Base-by-base conservation (phyloP, 441 rosid genomes). In the Syzygium syzygioides region DNA sequence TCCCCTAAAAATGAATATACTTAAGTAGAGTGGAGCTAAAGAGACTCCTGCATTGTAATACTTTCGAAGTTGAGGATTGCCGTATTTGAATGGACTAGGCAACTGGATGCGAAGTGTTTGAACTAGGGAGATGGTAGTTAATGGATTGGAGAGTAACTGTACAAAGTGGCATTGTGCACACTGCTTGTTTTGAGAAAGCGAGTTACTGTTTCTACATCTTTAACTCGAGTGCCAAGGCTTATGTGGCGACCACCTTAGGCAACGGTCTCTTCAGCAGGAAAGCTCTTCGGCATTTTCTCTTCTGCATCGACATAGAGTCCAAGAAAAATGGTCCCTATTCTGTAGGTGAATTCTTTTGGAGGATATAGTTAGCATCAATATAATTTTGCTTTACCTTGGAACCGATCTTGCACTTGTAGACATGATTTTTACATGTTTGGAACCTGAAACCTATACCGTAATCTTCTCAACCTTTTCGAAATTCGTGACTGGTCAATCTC, bases 61-160 rank as follows among this genome's bases (percentile, higher is more conserved):
- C 5, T 41, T 76, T 23, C 15, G 1, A 41, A 25, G 83, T 41
- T 19, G 3, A 41, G 52, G n/a, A 76, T 41, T 76, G 52, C 0
- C 0, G 0, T 1, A 1, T 23, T 76, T 41, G 83, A 0, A 41
- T 23, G n/a, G 83, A 23, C 1, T 37, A 12, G 18, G 3, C 83
- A 71, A 1, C 80, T 71, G 80, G 50, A 41, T 7, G 10, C 83
- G 0, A 3, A 76, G 83, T 12, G 83, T 41, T 37, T 41, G 83
- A 76, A 76, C 83, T 41, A 23, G 11, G 6, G n/a, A 76, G 52
- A 37, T 71, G 5, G 52, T 6, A 37, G 9, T 37, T 50, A 9
- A 3, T 76, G 52, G 83, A 23, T 41, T 41, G 83, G 83, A 23
- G 52, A 76, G 9, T 76, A 23, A 41, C 83, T 3, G 1, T 13